phyloP scores from a whole-genome alignment of 2,329 filamentous ascomycete genomes.

The Proliferodiscus dingleyae region DNA sequence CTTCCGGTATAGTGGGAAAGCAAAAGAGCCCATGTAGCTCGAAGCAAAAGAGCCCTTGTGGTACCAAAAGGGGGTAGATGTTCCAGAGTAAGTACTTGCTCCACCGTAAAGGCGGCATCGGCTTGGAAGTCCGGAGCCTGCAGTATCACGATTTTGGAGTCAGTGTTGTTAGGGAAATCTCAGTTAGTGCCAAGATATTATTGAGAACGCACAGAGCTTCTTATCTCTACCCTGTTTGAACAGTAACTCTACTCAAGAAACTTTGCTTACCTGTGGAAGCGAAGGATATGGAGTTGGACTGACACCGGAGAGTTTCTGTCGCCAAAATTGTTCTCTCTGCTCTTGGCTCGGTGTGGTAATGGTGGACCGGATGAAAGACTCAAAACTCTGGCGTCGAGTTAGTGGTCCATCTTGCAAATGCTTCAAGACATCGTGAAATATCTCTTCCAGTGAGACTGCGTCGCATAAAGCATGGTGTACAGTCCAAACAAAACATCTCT shows the following conservation, averaged over 20 bases:
- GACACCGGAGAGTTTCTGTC: neutral
- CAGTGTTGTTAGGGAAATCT: too few relatives aligned
- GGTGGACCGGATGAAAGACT: neutral
- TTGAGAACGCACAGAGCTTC: too few relatives aligned
- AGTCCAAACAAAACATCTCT: neutral
- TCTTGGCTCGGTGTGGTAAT: neutral
- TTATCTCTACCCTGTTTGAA: too few relatives aligned
- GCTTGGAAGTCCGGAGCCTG: neutral
- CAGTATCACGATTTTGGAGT: too few relatives aligned
- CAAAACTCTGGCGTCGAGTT: neutral
- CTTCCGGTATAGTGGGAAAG: neutral
- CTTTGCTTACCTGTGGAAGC: too few relatives aligned
- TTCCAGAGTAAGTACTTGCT: neutral
- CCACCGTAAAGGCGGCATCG: neutral
- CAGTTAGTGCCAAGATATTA: too few relatives aligned
- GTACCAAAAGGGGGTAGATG: neutral
- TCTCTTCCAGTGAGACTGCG: neutral
- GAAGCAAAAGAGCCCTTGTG: neutral
- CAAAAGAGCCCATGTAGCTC: neutral
- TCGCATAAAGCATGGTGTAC: neutral
- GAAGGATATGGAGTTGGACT: neutral
- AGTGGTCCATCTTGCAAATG: neutral
- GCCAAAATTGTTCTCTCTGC: neutral
- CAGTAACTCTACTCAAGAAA: too few relatives aligned
- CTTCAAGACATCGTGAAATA: neutral